phyloP scores from a whole-genome alignment of 768 basidiomycete species.

The Auriscalpium vulgare region DNA sequence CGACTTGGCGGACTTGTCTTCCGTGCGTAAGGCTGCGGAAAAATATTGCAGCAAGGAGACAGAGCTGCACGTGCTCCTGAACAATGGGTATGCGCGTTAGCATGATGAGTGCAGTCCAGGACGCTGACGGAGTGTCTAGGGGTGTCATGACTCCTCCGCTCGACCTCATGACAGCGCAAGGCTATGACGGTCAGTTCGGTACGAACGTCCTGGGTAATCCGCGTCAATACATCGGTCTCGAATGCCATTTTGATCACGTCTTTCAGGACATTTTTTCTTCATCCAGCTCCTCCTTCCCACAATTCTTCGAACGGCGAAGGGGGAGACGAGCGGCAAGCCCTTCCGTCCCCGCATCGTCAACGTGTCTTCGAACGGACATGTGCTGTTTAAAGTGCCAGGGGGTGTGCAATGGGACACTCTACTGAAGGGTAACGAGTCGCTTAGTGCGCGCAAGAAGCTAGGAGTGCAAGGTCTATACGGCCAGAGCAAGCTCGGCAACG shows the following conservation, averaged over 20 bases:
- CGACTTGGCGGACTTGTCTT: conserved; percentile 20
- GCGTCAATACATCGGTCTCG: background rate
- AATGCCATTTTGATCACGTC: background rate
- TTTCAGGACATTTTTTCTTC: conserved; percentile 14
- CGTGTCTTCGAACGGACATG: background rate
- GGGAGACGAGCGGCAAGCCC: background rate
- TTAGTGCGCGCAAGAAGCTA: conserved; percentile 6
- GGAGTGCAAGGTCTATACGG: conserved; percentile 1
- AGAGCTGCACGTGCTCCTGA: conserved; percentile 39
- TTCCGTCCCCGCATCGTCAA: background rate
- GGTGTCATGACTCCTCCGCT: conserved; percentile 40
- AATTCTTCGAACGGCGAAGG: conserved; percentile 9
- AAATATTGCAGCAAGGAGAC: conserved; percentile 33
- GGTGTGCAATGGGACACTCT: conserved; percentile 17
- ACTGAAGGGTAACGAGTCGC: conserved; percentile 9
- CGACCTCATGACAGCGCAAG: conserved; percentile 36
- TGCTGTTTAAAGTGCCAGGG: conserved; percentile 6
- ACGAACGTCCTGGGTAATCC: conserved; percentile 41
- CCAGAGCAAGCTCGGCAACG: conserved; percentile 4
- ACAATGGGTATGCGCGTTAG: conserved; percentile 33
- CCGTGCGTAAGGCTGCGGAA: conserved; percentile 15
- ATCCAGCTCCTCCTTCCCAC: conserved; percentile 19
- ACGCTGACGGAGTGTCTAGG: conserved; percentile 17
- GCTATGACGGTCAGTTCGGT: conserved; percentile 51
- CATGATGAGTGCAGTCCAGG: background rate